Base-by-base conservation (phyloP, 208 protist genomes). In the Crithidia acanthocephali region DNA sequence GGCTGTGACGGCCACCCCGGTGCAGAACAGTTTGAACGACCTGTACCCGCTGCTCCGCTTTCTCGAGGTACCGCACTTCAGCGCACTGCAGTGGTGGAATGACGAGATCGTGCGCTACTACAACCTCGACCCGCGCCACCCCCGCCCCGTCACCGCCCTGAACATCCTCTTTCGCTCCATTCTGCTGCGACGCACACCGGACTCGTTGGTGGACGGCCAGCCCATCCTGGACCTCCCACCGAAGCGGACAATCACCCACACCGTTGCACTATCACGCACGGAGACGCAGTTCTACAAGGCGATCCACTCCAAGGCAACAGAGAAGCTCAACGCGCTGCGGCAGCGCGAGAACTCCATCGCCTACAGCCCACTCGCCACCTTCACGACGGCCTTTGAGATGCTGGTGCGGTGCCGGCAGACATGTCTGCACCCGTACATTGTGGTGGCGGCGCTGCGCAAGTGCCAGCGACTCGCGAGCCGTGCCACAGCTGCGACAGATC, bases 341-440 rank as follows among this genome's bases (percentile, higher is more conserved):
- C 35, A 68, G 27, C 50, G 74, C 23, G 52, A 71, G 35, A 63
- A 53, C 20, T 30, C 57, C 58, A 52, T 47, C 18, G 16, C 57
- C 16, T 52, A 48, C 10, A 77, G 48, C 30, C 74, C 66, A 4
- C 76, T 84, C 20, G 37, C 71, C 8, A 79, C 74, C 20, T 93
- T 87, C 48, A 88, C 72, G 33, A 88, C 84, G 1, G 86, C 87
- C 40, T 91, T 97, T 56, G 90, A 95, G 77, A 91, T 97, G 86
- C 75, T 97, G 0, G 76, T 95, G 40, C 85, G 91, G 44, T 92
- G 92, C 30, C 89, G 91, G 27, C 93, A 97, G 70, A 83, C 85
- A 15, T 94, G 87, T 62, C 63, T 93, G 53, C 93, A 97, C 48
- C 88, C 91, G 27, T 91, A 89, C 72, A 87, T 96, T 57, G 87